Base-by-base conservation (phyloP, 805 yeast species). In the Hanseniaspora lindneri region DNA sequence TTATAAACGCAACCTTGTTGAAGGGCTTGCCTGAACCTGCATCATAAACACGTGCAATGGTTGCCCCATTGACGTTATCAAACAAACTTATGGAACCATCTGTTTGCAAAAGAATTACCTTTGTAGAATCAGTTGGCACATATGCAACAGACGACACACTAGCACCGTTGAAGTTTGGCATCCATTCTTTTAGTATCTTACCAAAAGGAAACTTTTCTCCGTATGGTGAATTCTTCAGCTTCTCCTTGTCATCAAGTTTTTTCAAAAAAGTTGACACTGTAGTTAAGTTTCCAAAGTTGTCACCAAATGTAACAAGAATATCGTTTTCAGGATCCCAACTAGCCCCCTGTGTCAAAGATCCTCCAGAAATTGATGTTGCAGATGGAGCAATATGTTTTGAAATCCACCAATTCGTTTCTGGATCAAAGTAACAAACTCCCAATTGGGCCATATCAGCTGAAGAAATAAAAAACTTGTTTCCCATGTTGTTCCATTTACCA, bases 351-450 rank as follows among this genome's bases (percentile, higher is more conserved):
- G 63, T 92, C 96, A 98, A 98, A 88, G 54, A 80, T 80, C 49
- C 89, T 71, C 40, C 83, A 72, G 55, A 88, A 72, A 55, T 88
- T 74, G 28, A 96, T 86, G 10, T 95, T 82, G 63, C 81, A 80
- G 58, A 92, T 71, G n/a, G 96, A 95, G 66, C 84, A 66, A 92
- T 82, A 68, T 89, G 98, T 66, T 89, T 89, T 13, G 97, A 85
- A 44, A 92, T 88, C 99, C 99, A 92, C 99, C 99, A 92, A 63
- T 92, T 95, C 64, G 89, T 92, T 58, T 87, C 96, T 53, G 73
- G 83, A 67, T 92, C 98, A 63, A 83, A 92, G 68, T 88, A 92
- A 69, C 98, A 92, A 43, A 92, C 83, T 9, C 97, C 96, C 65
- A 92, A 80, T 33, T 46, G 49, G 54, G 83, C 82, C 52, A 97